Percentiles rank a stretch among this genome's conserved stretches.
These are phyloP conservation scores for Tolypocladium endophyticum DNA, from an alignment of 2,329 filamentous ascomycete genomes.

Conservation along the genomic window DNA sequence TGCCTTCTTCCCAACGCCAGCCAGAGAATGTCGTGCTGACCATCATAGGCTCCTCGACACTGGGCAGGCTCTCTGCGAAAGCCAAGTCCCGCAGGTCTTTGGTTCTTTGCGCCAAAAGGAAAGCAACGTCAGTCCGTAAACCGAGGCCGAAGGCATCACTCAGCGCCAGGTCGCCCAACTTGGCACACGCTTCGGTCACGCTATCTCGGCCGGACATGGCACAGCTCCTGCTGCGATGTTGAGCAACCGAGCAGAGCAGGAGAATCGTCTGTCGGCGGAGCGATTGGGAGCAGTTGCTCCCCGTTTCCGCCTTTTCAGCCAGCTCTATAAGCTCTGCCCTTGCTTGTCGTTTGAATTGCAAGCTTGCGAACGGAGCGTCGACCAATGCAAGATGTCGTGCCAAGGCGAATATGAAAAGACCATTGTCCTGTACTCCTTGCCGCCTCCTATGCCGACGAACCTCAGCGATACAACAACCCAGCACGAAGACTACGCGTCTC, in stretches of 20 bases:
- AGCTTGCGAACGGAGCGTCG: conserved; percentile 4
- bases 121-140: conserved; percentile 36
- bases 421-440: conserved; percentile 1
- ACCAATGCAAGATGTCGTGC: conserved; percentile 16
- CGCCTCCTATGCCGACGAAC: conserved; percentile 3
- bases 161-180: conserved; percentile 23
- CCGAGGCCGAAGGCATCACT: conserved; percentile 20
- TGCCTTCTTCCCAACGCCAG: conserved; percentile 29
- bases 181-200: conserved; percentile 28
- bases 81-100: conserved; percentile 42
- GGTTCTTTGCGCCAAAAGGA: conserved; percentile 40
- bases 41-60: conserved; percentile 2
- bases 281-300: conserved; percentile 6
- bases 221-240: conserved; percentile 33
- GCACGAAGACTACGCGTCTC: conserved; percentile 13
- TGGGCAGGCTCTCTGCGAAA: conserved; percentile 36
- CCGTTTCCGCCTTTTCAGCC: conserved; percentile 1
- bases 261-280: conserved; percentile 19
- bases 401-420: conserved; percentile 14
- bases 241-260: conserved; percentile 34
- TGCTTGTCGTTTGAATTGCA: conserved; percentile 6
- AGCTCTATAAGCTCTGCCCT: conserved; percentile 11
- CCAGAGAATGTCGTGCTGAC: conserved; percentile 19
- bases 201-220: conserved; percentile 25
- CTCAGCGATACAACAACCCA: conserved; percentile 13